Percentiles rank a stretch among this genome's conserved stretches.
Conservation (phyloP, 1,139 yeast species). For the Taphrina confusa region DNA sequence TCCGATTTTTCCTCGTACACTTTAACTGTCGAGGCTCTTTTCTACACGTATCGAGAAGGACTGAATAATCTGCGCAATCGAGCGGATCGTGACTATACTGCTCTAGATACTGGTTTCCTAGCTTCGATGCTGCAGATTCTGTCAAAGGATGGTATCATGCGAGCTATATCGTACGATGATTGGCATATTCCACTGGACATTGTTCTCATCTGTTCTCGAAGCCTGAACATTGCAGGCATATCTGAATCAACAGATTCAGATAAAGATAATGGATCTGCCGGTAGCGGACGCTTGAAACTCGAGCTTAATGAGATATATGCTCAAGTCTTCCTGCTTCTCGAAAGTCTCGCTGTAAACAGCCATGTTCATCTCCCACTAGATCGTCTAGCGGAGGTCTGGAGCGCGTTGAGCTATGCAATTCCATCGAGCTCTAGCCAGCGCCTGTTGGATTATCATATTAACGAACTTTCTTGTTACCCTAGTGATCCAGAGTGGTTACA, state of each 20-base stretch:
- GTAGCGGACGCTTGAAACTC: not conserved
- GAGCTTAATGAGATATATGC: not conserved
- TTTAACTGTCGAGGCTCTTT: slow-evolving; percentile 9
- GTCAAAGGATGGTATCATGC: not conserved
- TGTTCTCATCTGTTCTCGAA: slow-evolving; percentile 11
- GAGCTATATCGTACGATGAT: slow-evolving; percentile 30
- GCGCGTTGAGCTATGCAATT: slow-evolving; percentile 49
- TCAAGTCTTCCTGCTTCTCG: slow-evolving; percentile 1
- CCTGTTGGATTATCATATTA: slow-evolving; percentile 54
- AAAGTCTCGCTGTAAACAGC: not conserved
- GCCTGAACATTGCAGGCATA: slow-evolving; percentile 11
- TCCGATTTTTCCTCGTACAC: slow-evolving; percentile 8
- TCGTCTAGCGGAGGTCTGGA: slow-evolving; percentile 52
- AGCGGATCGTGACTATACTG: slow-evolving; percentile 10
- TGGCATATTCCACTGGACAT: slow-evolving; percentile 35
- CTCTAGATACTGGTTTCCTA: slow-evolving; percentile 23
- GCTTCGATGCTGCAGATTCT: slow-evolving; percentile 7
- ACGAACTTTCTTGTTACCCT: slow-evolving; percentile 55
- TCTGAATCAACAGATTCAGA: not conserved
- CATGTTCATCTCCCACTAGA: slow-evolving; percentile 53
- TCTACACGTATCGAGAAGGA: slow-evolving; percentile 11
- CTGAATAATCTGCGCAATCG: not conserved
- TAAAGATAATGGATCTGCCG: not conserved
- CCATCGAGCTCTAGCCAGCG: slow-evolving; percentile 50
- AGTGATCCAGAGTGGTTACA: slow-evolving; percentile 58